Conservation (phyloP, 139 green algal genomes). For the Tetratostichococcus sp. region DNA sequence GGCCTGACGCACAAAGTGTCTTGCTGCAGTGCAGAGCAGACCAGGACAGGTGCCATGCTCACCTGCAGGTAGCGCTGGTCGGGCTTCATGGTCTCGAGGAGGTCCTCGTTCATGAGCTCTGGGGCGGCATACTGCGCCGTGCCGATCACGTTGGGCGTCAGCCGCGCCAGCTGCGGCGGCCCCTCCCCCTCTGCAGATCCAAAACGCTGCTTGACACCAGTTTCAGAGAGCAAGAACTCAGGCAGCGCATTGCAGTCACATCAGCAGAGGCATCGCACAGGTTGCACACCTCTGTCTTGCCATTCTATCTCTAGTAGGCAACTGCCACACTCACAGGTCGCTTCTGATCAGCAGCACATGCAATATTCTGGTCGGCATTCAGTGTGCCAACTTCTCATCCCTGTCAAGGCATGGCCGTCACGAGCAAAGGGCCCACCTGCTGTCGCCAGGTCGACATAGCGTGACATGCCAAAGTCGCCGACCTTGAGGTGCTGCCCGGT, state of each 20-base stretch:
- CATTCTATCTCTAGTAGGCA: no score
- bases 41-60: not conserved
- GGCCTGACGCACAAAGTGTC: no score
- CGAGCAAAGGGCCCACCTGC: conserved; percentile 1
- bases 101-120: conserved; percentile 42
- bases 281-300: no score
- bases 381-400: no score
- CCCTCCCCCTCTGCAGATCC: not conserved
- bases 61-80: not conserved
- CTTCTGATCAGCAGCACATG: no score
- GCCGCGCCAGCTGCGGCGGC: conserved; percentile 10
- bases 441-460: conserved; percentile 4
- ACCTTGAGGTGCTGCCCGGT: conserved; percentile 46
- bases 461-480: conserved; percentile 56
- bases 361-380: no score
- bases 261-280: no score
- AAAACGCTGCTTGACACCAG: no score
- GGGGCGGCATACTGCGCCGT: conserved; percentile 40
- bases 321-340: no score
- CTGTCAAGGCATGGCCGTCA: no score
- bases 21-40: conserved; percentile 15
- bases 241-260: no score
- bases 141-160: conserved; percentile 41
- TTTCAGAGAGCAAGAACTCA: no score
- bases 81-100: not conserved